Base-by-base conservation (phyloP, 768 basidiomycete species). In the Hemileccinum impolitum region DNA sequence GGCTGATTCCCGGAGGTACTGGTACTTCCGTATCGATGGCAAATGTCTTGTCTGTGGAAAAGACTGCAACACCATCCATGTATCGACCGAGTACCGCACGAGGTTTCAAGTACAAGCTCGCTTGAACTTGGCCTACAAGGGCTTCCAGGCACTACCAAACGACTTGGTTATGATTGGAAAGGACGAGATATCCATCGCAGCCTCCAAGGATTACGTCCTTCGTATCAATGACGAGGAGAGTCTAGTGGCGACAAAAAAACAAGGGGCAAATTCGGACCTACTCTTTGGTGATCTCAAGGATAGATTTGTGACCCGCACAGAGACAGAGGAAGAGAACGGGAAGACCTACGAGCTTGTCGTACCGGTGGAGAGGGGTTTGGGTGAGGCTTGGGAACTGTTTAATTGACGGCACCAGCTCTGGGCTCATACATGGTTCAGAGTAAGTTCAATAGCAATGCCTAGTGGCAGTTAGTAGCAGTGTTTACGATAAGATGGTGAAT, bases 81-180 rank as follows among this genome's bases (percentile, higher is more conserved):
- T 50, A 12, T 50, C 49, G 13, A 45, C 30, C 38, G 18, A 44
- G 28, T 15, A 44, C 40, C 38, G 38, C 38, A 34, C 49, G 1
- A 26, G 43, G 4, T 44, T 50, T 18, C 17, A 21, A 3, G 12
- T 50, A 6, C 18, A 50, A 28, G 43, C 30, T 28, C 43, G 38
- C 32, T 9, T 28, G 26, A 40, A 50, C 43, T 13, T 28, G 9
- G 23, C 36, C 18, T 19, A 19, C 11, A 39, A 14, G 19, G 23
- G 38, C 30, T 36, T 19, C 11, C 44, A 37, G 26, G 17, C 18
- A 17, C 37, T n/a, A n/a, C 26, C 26, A 12, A 18, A 38, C 14
- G 36, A 19, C 30, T 6, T 50, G 3, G 43, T 50, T 11, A 17
- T 50, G 48, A 39, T 50, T 18, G 48, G 43, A 23, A 34, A 18